These are phyloP conservation scores for Phalaenopsis hybrid DNA, from an alignment of 116 monocot genomes.

Conservation along the genomic window DNA sequence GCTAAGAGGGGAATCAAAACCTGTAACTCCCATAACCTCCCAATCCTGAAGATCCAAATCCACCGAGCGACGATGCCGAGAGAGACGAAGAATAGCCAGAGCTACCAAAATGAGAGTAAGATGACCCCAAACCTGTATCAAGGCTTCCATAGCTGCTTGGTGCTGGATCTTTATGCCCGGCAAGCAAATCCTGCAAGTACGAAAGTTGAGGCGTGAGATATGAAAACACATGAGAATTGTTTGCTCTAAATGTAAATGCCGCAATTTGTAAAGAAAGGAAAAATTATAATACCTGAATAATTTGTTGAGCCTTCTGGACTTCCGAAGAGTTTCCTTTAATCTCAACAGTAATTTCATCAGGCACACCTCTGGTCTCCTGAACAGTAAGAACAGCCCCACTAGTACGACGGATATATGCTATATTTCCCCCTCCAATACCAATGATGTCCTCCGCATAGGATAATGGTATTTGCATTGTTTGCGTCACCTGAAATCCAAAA, in stretches of 20 bases:
- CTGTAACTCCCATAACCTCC: slow-evolving; percentile 21
- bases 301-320: slow-evolving; percentile 42
- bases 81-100: slow-evolving; percentile 16
- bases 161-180: slow-evolving; percentile 25
- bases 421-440: slow-evolving; percentile 36
- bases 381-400: slow-evolving; percentile 47
- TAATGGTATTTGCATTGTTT: slow-evolving; percentile 54
- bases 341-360: slow-evolving; percentile 54
- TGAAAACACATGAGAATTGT: no score
- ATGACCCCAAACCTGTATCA: slow-evolving; percentile 22
- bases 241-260: no score
- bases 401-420: slow-evolving; percentile 36
- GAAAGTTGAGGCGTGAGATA: no score
- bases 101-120: slow-evolving; percentile 28
- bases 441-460: slow-evolving; percentile 50
- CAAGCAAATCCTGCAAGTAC: slow-evolving; percentile 18
- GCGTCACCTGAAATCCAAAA: slow-evolving; percentile 28
- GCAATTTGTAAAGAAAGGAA: not conserved
- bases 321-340: slow-evolving; percentile 47
- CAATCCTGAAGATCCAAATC: slow-evolving; percentile 20
- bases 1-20: not conserved
- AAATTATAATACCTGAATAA: slow-evolving; percentile 31
- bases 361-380: slow-evolving; percentile 30
- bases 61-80: slow-evolving; percentile 12
- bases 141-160: slow-evolving; percentile 28